Conservation (phyloP, 2,329 filamentous ascomycete genomes). For the Colletotrichum gigasporum region DNA sequence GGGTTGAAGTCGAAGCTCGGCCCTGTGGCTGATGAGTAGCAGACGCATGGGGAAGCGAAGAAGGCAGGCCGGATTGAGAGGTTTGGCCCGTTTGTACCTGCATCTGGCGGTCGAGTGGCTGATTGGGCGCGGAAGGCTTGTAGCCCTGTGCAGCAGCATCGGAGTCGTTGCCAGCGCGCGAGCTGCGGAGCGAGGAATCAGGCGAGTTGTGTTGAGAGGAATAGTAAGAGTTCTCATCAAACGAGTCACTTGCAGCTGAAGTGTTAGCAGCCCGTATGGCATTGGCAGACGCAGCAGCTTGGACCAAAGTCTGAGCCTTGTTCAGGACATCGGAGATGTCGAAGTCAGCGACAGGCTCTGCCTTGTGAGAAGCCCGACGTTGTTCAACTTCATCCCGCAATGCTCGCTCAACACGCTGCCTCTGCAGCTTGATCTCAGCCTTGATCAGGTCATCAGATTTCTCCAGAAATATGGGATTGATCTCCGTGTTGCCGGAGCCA, state of each 20-base stretch:
- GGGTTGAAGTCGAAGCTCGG: conserved; percentile 21
- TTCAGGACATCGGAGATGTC: conserved; percentile 78
- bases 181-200: conserved; percentile 56
- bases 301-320: conserved; percentile 76
- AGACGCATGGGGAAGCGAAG: conserved; percentile 20
- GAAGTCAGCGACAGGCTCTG: conserved; percentile 69
- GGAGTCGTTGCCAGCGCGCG: conserved; percentile 57
- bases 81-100: conserved; percentile 10
- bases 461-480: conserved; percentile 84
- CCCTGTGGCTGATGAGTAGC: conserved; percentile 34
- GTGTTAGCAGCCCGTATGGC: conserved; percentile 61
- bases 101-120: neutral
- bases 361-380: conserved; percentile 54
- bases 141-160: conserved; percentile 42
- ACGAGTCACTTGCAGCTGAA: conserved; percentile 78
- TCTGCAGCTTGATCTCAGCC: conserved; percentile 82
- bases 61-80: conserved; percentile 4
- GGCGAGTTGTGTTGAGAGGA: conserved; percentile 91
- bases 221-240: conserved; percentile 95
- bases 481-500: conserved; percentile 68
- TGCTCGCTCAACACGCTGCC: conserved; percentile 81
- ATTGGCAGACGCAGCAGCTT: conserved; percentile 71
- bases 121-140: conserved; percentile 30
- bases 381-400: conserved; percentile 83
- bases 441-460: conserved; percentile 87